Conservation (phyloP, 495 filamentous ascomycete species). For the Hypoxylon fragiforme region DNA sequence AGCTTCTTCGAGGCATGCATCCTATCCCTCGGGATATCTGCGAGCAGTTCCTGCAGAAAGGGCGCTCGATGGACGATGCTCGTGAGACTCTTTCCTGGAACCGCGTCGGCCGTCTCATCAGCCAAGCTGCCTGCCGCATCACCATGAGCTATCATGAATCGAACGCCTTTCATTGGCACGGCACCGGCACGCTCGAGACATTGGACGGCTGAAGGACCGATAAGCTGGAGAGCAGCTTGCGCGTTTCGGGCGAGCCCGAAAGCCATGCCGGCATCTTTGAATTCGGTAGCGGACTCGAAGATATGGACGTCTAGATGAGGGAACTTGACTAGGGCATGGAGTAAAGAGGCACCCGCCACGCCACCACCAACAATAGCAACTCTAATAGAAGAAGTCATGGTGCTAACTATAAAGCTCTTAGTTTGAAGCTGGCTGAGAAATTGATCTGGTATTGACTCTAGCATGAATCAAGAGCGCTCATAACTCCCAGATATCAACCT, state of each 20-base stretch:
- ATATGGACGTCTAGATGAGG: slow-evolving; percentile 33
- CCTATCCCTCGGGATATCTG: slow-evolving; percentile 3
- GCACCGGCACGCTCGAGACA: slow-evolving; percentile 14
- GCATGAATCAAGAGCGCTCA: too few relatives aligned
- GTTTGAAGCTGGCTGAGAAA: too few relatives aligned
- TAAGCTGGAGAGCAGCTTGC: slow-evolving; percentile 4
- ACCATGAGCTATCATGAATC: slow-evolving; percentile 18
- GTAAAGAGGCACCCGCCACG: slow-evolving; percentile 2
- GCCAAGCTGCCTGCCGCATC: not conserved
- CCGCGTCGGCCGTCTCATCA: not conserved
- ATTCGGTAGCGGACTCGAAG: slow-evolving; percentile 29
- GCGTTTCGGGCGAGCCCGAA: slow-evolving; percentile 10
- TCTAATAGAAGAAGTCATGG: not conserved
- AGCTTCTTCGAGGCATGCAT: slow-evolving; percentile 29
- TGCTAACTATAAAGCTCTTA: not conserved
- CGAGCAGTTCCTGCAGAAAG: slow-evolving; percentile 14
- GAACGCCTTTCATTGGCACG: slow-evolving; percentile 23
- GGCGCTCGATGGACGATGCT: slow-evolving; percentile 20
- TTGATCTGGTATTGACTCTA: too few relatives aligned
- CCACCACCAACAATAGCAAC: slow-evolving; percentile 4
- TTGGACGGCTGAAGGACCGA: slow-evolving; percentile 1
- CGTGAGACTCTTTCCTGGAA: slow-evolving; percentile 4
- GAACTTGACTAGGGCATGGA: slow-evolving; percentile 25
- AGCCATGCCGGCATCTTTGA: slow-evolving; percentile 29
- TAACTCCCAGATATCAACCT: too few relatives aligned